A percentile compares a stretch with the other conserved stretches of the same genome.
Conservation (phyloP, 2,329 filamentous ascomycete species). For the Ophiostoma himal-ulmi region DNA sequence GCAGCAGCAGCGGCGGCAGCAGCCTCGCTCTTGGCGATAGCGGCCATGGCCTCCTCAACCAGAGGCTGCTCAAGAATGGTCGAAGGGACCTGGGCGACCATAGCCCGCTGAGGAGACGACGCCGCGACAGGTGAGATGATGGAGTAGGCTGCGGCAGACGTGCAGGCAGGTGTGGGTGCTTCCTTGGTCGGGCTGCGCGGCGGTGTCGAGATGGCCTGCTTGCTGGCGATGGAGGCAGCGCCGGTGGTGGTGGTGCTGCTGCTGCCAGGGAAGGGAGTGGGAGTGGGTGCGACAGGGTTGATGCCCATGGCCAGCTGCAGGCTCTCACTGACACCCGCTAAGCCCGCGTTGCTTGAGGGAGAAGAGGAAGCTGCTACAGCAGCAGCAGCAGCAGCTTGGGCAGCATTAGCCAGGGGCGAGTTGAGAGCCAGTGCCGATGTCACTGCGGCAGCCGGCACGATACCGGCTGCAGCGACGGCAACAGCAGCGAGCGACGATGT, state of each 20-base stretch:
- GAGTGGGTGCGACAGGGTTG: background rate
- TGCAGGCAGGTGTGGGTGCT: conserved; percentile 8
- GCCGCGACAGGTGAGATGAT: conserved; percentile 14
- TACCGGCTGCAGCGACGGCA: conserved; percentile 10
- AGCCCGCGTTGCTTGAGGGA: conserved; percentile 21
- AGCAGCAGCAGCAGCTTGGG: background rate
- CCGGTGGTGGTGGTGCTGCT: too few species aligned
- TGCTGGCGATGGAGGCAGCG: background rate
- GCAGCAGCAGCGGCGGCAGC: conserved; percentile 22
- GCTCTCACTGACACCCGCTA: conserved; percentile 36
- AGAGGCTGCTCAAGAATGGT: conserved; percentile 49
- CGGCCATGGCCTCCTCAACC: conserved; percentile 40
- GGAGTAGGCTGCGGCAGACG: background rate
- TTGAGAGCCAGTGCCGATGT: conserved; percentile 37
- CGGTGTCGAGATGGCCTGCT: conserved; percentile 47
- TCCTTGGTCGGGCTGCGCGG: conserved; percentile 54
- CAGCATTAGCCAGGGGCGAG: conserved; percentile 19
- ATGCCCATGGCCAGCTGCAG: conserved; percentile 41
- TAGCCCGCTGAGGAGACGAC: conserved; percentile 45
- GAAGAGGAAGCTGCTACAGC: background rate
- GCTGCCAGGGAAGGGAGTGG: conserved; percentile 26
- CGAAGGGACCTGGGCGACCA: conserved; percentile 50
- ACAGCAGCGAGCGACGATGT: conserved; percentile 22
- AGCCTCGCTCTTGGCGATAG: conserved; percentile 25
- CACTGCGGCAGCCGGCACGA: conserved; percentile 54